Percentiles rank a stretch among this genome's conserved stretches.
Evolutionary conservation across 2,329 filamentous ascomycete genomes (phyloP).

Genomic region (Thielaviopsis ethacetica): DNA sequence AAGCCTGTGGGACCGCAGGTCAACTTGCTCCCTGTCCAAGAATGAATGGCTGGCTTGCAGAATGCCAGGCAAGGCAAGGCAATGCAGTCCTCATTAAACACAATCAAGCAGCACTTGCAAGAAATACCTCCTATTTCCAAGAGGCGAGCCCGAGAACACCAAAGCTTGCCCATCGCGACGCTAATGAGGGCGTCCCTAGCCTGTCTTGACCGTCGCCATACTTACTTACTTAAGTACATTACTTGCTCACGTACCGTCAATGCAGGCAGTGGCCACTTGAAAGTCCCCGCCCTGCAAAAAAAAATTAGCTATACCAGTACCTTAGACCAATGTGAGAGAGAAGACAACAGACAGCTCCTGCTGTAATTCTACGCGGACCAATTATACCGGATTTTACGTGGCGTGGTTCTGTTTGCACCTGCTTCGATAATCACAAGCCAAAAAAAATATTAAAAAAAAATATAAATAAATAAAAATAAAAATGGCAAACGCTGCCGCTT

Average conservation of each 20-base stretch:
- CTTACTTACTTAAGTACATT: no score
- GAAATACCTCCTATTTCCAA: not conserved
- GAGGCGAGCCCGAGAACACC: not conserved
- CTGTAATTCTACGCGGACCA: not conserved
- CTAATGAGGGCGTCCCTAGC: not conserved
- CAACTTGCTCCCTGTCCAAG: no score
- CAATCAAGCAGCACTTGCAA: no score
- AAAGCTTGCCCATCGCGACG: not conserved
- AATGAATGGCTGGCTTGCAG: not conserved
- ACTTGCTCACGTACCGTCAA: no score
- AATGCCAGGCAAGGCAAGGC: not conserved
- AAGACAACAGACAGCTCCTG: no score
- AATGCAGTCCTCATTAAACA: not conserved
- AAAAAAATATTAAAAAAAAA: no score
- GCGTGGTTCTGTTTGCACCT: not conserved
- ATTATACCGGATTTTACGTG: no score
- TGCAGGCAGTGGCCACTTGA: not conserved
- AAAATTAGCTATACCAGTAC: not conserved
- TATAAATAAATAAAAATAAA: no score
- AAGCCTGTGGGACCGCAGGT: no score
- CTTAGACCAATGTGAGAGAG: not conserved
- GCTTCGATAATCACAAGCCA: not conserved
- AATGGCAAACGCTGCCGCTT: not conserved
- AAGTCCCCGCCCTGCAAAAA: not conserved
- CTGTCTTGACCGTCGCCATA: not conserved